A percentile compares a stretch with the other conserved stretches of the same genome.
Conservation (phyloP, 805 yeast species). For the Kodamaea leandrae region DNA sequence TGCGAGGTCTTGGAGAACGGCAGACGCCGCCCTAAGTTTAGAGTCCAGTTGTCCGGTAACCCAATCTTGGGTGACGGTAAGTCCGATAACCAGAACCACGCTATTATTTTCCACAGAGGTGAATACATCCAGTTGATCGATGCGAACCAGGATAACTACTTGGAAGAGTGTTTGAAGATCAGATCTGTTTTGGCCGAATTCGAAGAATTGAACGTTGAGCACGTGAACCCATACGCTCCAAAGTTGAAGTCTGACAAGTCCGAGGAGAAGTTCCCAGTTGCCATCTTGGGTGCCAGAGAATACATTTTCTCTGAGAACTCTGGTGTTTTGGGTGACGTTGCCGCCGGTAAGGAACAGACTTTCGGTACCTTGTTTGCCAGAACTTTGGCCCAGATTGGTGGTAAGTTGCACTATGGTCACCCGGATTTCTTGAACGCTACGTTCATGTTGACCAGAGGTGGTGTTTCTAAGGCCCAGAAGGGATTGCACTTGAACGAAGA, state of each 20-base stretch:
- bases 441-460: conserved; percentile 84
- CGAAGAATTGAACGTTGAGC: conserved; percentile 73
- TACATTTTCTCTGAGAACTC: conserved; percentile 83
- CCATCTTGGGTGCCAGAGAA: conserved; percentile 85
- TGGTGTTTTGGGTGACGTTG: conserved; percentile 84
- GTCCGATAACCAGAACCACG: conserved; percentile 83
- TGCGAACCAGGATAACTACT: conserved; percentile 83
- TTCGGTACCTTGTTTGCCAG: conserved; percentile 83
- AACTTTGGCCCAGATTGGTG: conserved; percentile 81
- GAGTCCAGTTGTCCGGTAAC: conserved; percentile 77
- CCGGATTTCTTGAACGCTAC: conserved; percentile 78
- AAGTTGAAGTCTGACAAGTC: conserved; percentile 55
- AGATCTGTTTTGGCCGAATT: conserved; percentile 81
- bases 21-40: conserved; percentile 67
- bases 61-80: conserved; percentile 88
- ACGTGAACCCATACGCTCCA: conserved; percentile 80
- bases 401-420: conserved; percentile 84
- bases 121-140: conserved; percentile 82
- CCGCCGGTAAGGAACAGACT: conserved; percentile 89
- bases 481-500: conserved; percentile 85
- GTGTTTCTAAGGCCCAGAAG: conserved; percentile 83
- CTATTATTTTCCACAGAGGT: conserved; percentile 77
- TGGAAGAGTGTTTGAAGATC: conserved; percentile 82
- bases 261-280: conserved; percentile 59
- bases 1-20: conserved; percentile 62